Evolutionary conservation across 169 alveolate genomes (phyloP).

Genomic region (Plasmodium reichenowi): DNA sequence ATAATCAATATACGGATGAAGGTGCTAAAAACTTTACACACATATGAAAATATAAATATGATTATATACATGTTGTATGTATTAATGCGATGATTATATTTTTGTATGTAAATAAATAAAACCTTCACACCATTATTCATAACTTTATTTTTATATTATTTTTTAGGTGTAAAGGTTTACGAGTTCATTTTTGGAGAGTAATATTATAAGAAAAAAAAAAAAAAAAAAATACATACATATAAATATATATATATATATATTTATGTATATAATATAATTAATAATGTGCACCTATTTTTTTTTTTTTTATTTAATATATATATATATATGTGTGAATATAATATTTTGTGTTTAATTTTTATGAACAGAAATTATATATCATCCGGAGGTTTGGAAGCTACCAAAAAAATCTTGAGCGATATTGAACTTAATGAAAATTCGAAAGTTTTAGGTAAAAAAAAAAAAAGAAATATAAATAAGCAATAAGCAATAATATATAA

Average conservation of each 20-base stretch:
- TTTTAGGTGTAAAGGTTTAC: conserved; percentile 29
- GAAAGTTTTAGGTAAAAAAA: conserved; percentile 29
- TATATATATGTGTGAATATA: neutral
- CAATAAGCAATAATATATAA: neutral
- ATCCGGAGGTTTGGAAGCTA: conserved; percentile 44
- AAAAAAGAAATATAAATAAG: neutral
- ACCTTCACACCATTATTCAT: too few species aligned
- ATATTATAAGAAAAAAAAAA: neutral
- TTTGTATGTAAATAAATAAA: neutral
- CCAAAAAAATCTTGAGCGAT: conserved; percentile 48
- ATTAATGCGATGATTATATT: neutral
- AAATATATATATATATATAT: neutral
- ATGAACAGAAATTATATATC: conserved; percentile 31
- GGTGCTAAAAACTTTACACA: conserved; percentile 5
- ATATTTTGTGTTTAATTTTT: neutral
- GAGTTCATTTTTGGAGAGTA: conserved; percentile 69
- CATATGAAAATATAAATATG: neutral
- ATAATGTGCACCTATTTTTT: neutral
- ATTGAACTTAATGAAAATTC: conserved; percentile 40
- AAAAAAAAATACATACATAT: neutral
- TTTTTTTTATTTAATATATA: neutral
- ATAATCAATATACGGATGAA: conserved; percentile 44
- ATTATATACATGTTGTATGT: neutral
- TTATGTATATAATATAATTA: neutral
- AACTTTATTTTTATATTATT: neutral